A percentile compares a stretch with the other conserved stretches of the same genome.
Evolutionary conservation across 331 rosid species (phyloP).

Genomic region (Saraca asoca): DNA sequence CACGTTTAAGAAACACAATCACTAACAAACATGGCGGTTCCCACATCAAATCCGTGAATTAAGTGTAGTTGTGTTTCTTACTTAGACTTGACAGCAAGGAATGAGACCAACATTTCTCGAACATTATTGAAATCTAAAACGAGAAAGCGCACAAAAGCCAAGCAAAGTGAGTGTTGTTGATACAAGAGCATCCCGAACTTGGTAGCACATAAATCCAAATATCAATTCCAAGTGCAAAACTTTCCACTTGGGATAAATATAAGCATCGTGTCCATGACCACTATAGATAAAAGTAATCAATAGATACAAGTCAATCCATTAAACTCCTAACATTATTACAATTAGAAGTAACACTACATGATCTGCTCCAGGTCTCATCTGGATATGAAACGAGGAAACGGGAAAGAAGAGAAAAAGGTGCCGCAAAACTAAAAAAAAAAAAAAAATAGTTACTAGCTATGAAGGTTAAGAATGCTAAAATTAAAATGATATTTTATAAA

Average conservation of each 20-base stretch:
- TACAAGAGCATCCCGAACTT: background rate
- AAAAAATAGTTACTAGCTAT: conserved; percentile 40
- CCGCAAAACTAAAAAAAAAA: conserved; percentile 28
- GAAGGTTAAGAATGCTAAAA: conserved; percentile 33
- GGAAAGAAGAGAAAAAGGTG: background rate
- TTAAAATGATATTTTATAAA: conserved; percentile 34
- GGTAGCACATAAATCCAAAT: background rate
- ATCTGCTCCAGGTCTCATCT: conserved; percentile 22
- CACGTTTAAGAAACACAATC: no score
- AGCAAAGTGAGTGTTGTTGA: background rate
- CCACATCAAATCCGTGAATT: no score
- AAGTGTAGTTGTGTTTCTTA: no score
- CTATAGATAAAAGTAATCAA: no score
- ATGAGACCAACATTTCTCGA: no score
- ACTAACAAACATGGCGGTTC: no score
- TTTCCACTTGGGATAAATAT: background rate
- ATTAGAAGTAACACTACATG: conserved; percentile 21
- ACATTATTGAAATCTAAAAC: background rate
- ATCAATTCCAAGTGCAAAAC: background rate
- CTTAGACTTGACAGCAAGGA: no score
- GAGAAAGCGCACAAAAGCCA: background rate
- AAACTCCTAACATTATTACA: background rate
- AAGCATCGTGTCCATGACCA: no score
- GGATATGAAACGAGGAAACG: background rate
- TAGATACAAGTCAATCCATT: conserved; percentile 9